Percentiles rank a stretch among this genome's conserved stretches.
Evolutionary conservation across 768 basidiomycete genomes (phyloP).

Genomic region (Podaxis pistillaris): DNA sequence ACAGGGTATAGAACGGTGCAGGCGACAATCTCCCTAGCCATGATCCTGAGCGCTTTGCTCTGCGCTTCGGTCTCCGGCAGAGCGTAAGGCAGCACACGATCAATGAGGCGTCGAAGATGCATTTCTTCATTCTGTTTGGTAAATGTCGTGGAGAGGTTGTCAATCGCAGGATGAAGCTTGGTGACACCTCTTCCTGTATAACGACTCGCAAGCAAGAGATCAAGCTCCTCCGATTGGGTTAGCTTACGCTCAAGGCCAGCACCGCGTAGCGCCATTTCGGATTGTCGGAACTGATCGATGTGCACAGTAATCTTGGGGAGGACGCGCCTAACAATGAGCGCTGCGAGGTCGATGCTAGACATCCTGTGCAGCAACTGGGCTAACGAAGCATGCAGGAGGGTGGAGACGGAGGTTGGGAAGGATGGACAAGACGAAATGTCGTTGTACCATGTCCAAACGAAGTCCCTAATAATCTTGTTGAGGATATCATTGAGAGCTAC

Average conservation of each 20-base stretch:
- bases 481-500: slow-evolving; percentile 78
- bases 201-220: slow-evolving; percentile 78
- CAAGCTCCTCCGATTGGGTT: slow-evolving; percentile 88
- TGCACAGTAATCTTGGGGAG: slow-evolving; percentile 89
- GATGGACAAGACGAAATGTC: slow-evolving; percentile 82
- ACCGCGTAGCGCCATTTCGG: slow-evolving; percentile 82
- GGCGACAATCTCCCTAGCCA: slow-evolving; percentile 78
- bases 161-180: slow-evolving; percentile 81
- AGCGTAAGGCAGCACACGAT: slow-evolving; percentile 66
- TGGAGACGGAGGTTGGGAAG: slow-evolving; percentile 84
- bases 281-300: slow-evolving; percentile 86
- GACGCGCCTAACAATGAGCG: slow-evolving; percentile 77
- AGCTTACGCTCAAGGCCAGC: slow-evolving; percentile 78
- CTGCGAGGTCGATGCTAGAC: slow-evolving; percentile 64
- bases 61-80: slow-evolving; percentile 73
- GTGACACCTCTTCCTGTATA: slow-evolving; percentile 67
- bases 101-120: slow-evolving; percentile 73
- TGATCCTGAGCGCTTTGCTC: slow-evolving; percentile 69
- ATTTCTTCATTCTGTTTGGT: slow-evolving; percentile 88
- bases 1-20: slow-evolving; percentile 84
- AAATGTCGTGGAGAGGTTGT: slow-evolving; percentile 85
- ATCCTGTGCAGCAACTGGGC: slow-evolving; percentile 56
- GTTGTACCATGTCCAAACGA: slow-evolving; percentile 88
- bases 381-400: slow-evolving; percentile 65
- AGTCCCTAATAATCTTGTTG: slow-evolving; percentile 80